Percentiles rank a stretch among this genome's conserved stretches.
phyloP scores from a whole-genome alignment of 257 asterid species.

The Nicotiana attenuata region DNA sequence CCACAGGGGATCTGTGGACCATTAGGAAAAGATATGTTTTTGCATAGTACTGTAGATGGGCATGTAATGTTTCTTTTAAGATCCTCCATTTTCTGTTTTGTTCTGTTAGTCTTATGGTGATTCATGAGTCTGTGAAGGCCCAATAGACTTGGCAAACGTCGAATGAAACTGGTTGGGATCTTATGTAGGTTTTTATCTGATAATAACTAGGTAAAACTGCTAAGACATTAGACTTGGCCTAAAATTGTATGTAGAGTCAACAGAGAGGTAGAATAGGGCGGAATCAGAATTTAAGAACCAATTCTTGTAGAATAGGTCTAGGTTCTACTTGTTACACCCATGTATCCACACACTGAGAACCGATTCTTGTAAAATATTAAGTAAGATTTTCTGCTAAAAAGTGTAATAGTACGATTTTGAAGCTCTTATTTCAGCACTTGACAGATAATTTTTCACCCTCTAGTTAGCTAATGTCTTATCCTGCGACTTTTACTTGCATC shows the following conservation, averaged over 20 bases:
- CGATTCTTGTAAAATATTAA: not conserved
- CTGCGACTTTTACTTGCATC: not conserved
- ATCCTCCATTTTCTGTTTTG: not conserved
- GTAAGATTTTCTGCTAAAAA: not conserved
- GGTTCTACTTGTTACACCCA: not conserved
- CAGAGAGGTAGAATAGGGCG: not conserved
- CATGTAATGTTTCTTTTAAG: not conserved
- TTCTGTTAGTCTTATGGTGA: not conserved
- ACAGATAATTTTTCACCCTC: not conserved
- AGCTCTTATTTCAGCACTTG: not conserved
- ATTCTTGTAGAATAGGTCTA: not conserved
- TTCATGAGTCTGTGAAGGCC: not conserved
- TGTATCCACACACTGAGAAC: not conserved
- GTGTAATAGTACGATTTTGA: not conserved
- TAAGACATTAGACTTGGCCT: not conserved
- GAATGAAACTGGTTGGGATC: not conserved
- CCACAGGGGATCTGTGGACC: not conserved
- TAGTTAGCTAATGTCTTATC: not conserved
- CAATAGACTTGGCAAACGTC: not conserved
- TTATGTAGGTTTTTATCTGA: not conserved
- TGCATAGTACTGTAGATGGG: not conserved
- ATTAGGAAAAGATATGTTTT: not conserved
- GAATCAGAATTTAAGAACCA: not conserved
- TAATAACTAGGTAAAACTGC: not conserved
- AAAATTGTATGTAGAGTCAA: not conserved